Conservation (phyloP, 371 early-diverging fungal species). For the Lichtheimia ornata region DNA sequence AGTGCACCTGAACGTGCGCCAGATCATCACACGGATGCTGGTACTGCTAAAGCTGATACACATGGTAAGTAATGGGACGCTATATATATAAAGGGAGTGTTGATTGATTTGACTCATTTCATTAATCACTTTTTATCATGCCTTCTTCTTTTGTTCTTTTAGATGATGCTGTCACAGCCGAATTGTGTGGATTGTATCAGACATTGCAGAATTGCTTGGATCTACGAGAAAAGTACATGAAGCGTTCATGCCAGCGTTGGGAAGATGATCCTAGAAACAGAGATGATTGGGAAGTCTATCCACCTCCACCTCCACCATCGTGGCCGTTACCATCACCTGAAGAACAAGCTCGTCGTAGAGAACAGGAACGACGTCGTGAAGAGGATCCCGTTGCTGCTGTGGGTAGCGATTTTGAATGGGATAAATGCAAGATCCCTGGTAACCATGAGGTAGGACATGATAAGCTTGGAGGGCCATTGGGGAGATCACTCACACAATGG, state of each 20-base stretch:
- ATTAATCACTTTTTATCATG: background rate
- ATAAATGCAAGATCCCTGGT: slow-evolving; percentile 65
- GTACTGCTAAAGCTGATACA: background rate
- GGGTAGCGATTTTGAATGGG: slow-evolving; percentile 64
- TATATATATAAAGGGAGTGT: slow-evolving; percentile 1
- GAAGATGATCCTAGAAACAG: slow-evolving; percentile 87
- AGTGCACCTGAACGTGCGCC: background rate
- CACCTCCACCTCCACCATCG: slow-evolving; percentile 80
- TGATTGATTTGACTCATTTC: background rate
- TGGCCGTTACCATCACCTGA: slow-evolving; percentile 61
- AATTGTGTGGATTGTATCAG: slow-evolving; percentile 50
- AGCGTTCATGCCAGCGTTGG: slow-evolving; percentile 70
- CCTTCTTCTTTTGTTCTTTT: background rate
- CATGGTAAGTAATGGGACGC: slow-evolving; percentile 2
- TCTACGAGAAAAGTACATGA: slow-evolving; percentile 88
- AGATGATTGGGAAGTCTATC: slow-evolving; percentile 86
- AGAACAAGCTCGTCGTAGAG: slow-evolving; percentile 40
- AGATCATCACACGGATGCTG: background rate
- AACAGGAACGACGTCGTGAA: slow-evolving; percentile 49
- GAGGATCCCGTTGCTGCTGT: slow-evolving; percentile 53
- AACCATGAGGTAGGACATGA: slow-evolving; percentile 41
- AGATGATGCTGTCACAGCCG: slow-evolving; percentile 58
- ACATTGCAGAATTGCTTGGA: slow-evolving; percentile 72
- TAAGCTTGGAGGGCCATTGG: too few relatives aligned
- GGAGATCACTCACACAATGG: too few relatives aligned